Percentiles rank a stretch among this genome's conserved stretches.
Conservation (phyloP, 257 asterid species). For the Ilex aquifolium region DNA sequence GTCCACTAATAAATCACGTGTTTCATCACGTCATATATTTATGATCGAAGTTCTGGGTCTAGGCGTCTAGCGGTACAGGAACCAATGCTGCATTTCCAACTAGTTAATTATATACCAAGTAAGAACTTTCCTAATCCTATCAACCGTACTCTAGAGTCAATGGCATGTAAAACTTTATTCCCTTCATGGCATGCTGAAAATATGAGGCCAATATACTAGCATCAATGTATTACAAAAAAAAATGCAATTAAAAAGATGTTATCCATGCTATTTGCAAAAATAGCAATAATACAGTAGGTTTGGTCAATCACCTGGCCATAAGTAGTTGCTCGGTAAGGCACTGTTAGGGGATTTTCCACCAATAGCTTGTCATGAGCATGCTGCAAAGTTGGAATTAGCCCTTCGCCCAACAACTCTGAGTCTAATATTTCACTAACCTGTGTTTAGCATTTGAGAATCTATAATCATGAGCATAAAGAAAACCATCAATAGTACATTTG, state of each 20-base stretch:
- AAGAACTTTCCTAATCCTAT: not conserved
- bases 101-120: not conserved
- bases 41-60: no score
- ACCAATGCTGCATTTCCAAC: not conserved
- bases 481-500: no score
- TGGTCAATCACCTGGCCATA: constrained; percentile 75
- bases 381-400: constrained; percentile 91
- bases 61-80: not conserved
- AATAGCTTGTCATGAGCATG: constrained; percentile 92
- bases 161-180: not conserved
- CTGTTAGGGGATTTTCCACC: constrained; percentile 72
- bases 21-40: no score
- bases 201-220: not conserved
- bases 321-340: constrained; percentile 76
- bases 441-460: constrained; percentile 5
- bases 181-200: not conserved
- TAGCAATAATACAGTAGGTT: not conserved
- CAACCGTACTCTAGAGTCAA: not conserved
- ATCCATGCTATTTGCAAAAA: constrained; percentile 5
- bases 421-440: constrained; percentile 96
- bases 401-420: constrained; percentile 95
- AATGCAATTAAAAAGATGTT: no score
- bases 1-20: no score
- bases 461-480: not conserved
- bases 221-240: not conserved